Evolutionary conservation across 805 yeast genomes (phyloP).

Genomic region (Ogataea minuta): DNA sequence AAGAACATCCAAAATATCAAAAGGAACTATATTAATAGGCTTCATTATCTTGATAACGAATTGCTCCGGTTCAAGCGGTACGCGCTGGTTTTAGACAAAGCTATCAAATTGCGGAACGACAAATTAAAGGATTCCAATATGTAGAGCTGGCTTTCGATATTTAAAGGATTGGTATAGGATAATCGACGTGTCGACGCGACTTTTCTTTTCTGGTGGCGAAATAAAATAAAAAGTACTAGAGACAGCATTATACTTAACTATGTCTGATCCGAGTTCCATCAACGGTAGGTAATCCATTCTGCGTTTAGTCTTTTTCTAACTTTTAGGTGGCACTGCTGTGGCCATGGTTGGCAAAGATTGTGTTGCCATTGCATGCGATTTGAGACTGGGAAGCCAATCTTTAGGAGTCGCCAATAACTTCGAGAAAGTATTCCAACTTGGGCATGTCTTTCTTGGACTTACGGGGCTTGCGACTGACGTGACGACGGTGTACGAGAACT

Average conservation of each 20-base stretch:
- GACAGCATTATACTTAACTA: constrained; percentile 21
- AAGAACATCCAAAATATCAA: constrained; percentile 38
- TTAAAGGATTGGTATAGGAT: no score
- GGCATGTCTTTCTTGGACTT: constrained; percentile 83
- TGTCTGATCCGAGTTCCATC: constrained; percentile 79
- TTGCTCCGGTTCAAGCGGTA: constrained; percentile 45
- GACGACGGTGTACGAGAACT: constrained; percentile 74
- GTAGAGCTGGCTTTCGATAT: not conserved
- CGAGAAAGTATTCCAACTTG: constrained; percentile 86
- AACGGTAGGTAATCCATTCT: constrained; percentile 47
- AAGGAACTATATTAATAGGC: constrained; percentile 40
- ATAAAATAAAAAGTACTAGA: constrained; percentile 32
- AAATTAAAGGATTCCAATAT: constrained; percentile 10
- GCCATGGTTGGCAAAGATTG: constrained; percentile 99
- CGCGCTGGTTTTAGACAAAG: constrained; percentile 44
- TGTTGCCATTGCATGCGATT: constrained; percentile 95
- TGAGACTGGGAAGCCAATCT: constrained; percentile 91
- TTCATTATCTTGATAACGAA: constrained; percentile 45
- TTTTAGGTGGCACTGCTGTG: constrained; percentile 85
- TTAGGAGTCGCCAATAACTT: constrained; percentile 89
- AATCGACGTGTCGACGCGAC: constrained; percentile 10
- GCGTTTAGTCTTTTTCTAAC: constrained; percentile 1
- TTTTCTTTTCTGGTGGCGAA: constrained; percentile 16
- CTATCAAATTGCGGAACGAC: constrained; percentile 44
- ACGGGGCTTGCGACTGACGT: constrained; percentile 97